Evolutionary conservation across 371 early-diverging fungal genomes (phyloP).

Genomic region (Syncephalastrum racemosum): DNA sequence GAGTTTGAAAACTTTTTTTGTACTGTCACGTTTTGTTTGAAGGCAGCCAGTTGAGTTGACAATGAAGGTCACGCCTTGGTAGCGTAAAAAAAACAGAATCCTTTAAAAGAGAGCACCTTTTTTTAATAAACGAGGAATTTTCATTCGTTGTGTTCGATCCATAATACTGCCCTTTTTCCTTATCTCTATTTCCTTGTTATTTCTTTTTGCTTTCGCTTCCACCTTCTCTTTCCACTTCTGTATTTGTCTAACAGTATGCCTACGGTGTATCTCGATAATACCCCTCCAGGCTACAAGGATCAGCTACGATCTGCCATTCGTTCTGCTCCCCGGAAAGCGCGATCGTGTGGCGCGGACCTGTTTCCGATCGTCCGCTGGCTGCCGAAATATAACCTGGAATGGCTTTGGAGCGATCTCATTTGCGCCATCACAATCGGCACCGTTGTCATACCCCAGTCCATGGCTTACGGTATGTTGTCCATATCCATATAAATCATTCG

Average conservation of each 20-base stretch:
- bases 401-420: slow-evolving; percentile 70
- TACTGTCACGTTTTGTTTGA: too few species aligned
- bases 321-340: slow-evolving; percentile 4
- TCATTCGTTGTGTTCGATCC: neutral
- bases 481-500: neutral
- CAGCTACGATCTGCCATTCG: neutral
- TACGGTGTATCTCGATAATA: slow-evolving; percentile 4
- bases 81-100: too few species aligned
- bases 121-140: neutral
- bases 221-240: neutral
- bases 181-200: neutral
- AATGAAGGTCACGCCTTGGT: too few species aligned
- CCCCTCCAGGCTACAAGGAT: neutral
- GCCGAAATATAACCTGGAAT: slow-evolving; percentile 67
- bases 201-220: neutral
- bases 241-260: neutral
- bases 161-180: slow-evolving; percentile 1
- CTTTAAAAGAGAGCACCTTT: too few species aligned
- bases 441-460: slow-evolving; percentile 80
- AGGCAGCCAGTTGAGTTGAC: too few species aligned
- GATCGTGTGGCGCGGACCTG: slow-evolving; percentile 23
- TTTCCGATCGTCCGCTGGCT: slow-evolving; percentile 76
- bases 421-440: slow-evolving; percentile 75
- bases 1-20: too few species aligned
- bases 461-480: slow-evolving; percentile 63